Conservation (phyloP, 2,329 filamentous ascomycete genomes). For the Exophiala sp. region DNA sequence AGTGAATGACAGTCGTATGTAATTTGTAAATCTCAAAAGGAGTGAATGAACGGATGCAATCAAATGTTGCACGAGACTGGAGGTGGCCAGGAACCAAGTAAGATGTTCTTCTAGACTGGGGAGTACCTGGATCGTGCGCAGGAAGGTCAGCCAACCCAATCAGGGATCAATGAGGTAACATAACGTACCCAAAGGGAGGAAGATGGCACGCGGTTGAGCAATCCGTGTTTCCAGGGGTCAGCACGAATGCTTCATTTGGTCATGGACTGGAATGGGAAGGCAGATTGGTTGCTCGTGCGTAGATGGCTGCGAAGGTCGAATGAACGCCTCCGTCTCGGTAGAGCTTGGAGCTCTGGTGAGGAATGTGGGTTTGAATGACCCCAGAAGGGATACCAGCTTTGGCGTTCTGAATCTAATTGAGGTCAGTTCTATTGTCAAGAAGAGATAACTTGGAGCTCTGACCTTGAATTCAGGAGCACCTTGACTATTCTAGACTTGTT, state of each 20-base stretch:
- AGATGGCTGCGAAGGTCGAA: constrained; percentile 42
- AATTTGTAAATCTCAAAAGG: constrained; percentile 14
- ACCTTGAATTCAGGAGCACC: constrained; percentile 17
- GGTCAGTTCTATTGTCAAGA: constrained; percentile 8
- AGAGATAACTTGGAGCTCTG: constrained; percentile 14
- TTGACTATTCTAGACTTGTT: constrained; percentile 19
- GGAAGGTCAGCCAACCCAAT: constrained; percentile 15
- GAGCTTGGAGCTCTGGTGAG: constrained; percentile 32
- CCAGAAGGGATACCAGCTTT: constrained; percentile 18
- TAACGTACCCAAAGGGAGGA: constrained; percentile 30
- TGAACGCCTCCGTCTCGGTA: constrained; percentile 43
- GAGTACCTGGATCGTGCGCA: constrained; percentile 21
- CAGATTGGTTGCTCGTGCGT: constrained; percentile 33
- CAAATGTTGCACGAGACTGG: constrained; percentile 31
- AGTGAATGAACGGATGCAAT: constrained; percentile 26
- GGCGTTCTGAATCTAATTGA: constrained; percentile 14
- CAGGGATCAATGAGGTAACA: constrained; percentile 13
- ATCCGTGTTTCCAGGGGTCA: constrained; percentile 28
- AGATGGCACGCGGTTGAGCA: constrained; percentile 21
- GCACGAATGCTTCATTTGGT: constrained; percentile 44
- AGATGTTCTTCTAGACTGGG: constrained; percentile 22
- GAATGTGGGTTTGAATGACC: constrained; percentile 32
- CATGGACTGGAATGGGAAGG: constrained; percentile 38
- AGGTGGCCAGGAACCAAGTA: constrained; percentile 28
- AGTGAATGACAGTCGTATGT: constrained; percentile 29